A percentile compares a stretch with the other conserved stretches of the same genome.
Evolutionary conservation across 352 stramenopile species (phyloP).

Genomic region (Globisporangium parvum): DNA sequence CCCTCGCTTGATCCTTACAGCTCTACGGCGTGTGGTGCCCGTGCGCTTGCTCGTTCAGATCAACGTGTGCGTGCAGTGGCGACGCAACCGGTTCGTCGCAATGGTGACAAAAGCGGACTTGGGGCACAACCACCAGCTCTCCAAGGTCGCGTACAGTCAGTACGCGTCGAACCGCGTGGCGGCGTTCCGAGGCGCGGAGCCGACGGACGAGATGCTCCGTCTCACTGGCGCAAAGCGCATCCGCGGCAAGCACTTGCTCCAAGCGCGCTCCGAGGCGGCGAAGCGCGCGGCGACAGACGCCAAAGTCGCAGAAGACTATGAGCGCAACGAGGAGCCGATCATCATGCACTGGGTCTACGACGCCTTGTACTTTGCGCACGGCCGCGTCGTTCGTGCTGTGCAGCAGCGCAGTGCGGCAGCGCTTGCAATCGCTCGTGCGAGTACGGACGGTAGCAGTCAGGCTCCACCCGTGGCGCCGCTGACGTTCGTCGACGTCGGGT

Average conservation of each 20-base stretch:
- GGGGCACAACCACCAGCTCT: constrained; percentile 4
- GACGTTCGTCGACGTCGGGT: constrained; percentile 7
- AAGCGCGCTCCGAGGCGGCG: background rate
- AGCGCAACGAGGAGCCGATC: constrained; percentile 4
- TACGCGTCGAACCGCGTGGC: background rate
- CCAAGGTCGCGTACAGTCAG: background rate
- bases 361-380: constrained; percentile 1
- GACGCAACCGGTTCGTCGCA: background rate
- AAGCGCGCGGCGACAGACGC: background rate
- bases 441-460: background rate
- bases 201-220: background rate
- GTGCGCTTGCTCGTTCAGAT: background rate
- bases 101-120: constrained; percentile 2
- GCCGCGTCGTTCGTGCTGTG: background rate
- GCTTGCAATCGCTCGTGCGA: background rate
- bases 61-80: constrained; percentile 4
- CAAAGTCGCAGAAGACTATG: background rate
- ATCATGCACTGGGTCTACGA: constrained; percentile 1
- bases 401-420: background rate
- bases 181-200: background rate
- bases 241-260: background rate
- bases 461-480: background rate
- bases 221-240: background rate
- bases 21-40: no score
- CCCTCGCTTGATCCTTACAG: background rate